A percentile compares a stretch with the other conserved stretches of the same genome.
These are phyloP conservation scores for Kodamaea fukazawae DNA, from an alignment of 805 yeast genomes.

Conservation along the genomic window DNA sequence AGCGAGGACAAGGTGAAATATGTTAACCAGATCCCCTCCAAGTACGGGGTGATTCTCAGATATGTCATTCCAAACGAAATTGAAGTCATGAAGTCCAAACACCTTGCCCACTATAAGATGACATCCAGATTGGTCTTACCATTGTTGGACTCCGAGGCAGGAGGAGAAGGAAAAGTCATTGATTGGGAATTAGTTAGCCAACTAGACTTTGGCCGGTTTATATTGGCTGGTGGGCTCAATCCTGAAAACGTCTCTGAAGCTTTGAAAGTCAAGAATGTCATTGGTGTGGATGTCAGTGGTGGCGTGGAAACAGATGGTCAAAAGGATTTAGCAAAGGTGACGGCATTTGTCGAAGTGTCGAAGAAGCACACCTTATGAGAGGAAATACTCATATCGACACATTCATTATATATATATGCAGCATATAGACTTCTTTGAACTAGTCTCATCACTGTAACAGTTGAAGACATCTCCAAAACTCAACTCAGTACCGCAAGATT, in stretches of 20 bases:
- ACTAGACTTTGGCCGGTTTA: conserved; percentile 41
- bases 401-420: too few species aligned
- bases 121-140: conserved; percentile 48
- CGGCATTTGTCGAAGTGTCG: conserved; percentile 43
- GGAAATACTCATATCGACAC: too few species aligned
- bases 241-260: conserved; percentile 71
- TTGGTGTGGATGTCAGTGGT: conserved; percentile 92
- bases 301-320: conserved; percentile 83
- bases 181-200: conserved; percentile 56
- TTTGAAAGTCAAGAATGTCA: conserved; percentile 49
- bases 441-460: too few species aligned
- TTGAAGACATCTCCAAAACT: too few species aligned
- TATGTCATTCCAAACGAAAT: conserved; percentile 59
- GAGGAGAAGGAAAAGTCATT: conserved; percentile 85
- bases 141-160: conserved; percentile 80
- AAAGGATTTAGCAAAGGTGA: conserved; percentile 68
- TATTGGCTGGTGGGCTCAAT: conserved; percentile 88
- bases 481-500: too few species aligned
- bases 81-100: conserved; percentile 28
- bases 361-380: too few species aligned
- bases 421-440: too few species aligned
- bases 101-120: conserved; percentile 14
- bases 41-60: conserved; percentile 69
- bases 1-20: conserved; percentile 50
- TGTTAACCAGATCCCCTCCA: conserved; percentile 27